Percentiles rank a stretch among this genome's conserved stretches.
Conservation (phyloP, 2,329 filamentous ascomycete genomes). For the Verticillium zaregamsianum region DNA sequence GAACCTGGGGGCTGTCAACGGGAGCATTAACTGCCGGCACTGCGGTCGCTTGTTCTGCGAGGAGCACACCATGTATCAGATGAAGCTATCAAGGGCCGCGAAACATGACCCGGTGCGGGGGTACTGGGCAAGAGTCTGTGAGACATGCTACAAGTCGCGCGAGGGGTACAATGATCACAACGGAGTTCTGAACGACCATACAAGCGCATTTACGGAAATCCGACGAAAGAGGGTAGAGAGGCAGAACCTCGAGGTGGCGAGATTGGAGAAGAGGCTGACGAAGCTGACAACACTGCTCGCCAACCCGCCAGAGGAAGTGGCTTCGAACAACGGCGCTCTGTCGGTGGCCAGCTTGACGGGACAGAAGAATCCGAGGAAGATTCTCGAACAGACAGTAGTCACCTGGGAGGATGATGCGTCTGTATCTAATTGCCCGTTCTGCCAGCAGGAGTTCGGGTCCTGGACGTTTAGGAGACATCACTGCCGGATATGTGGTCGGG, state of each 20-base stretch:
- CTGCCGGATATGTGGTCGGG: slow-evolving; percentile 86
- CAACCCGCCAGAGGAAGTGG: slow-evolving; percentile 64
- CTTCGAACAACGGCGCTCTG: slow-evolving; percentile 47
- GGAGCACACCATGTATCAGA: slow-evolving; percentile 98
- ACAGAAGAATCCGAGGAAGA: slow-evolving; percentile 72
- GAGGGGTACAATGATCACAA: slow-evolving; percentile 91
- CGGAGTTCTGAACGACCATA: slow-evolving; percentile 69
- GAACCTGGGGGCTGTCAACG: slow-evolving; percentile 71
- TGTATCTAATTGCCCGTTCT: slow-evolving; percentile 83
- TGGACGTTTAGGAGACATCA: slow-evolving; percentile 94
- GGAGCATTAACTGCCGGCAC: slow-evolving; percentile 87
- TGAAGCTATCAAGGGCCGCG: slow-evolving; percentile 89
- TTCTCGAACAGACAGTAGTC: slow-evolving; percentile 86
- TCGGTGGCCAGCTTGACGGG: slow-evolving; percentile 58
- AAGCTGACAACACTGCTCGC: slow-evolving; percentile 83
- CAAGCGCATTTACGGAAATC: slow-evolving; percentile 63
- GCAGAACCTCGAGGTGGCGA: slow-evolving; percentile 79
- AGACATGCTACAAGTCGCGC: slow-evolving; percentile 98
- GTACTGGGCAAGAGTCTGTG: slow-evolving; percentile 91
- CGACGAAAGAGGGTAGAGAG: slow-evolving; percentile 77
- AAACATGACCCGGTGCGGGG: slow-evolving; percentile 86
- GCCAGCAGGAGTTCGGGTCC: slow-evolving; percentile 89
- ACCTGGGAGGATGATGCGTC: slow-evolving; percentile 89
- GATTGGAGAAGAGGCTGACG: slow-evolving; percentile 86
- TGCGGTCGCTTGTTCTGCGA: slow-evolving; percentile 95